Evolutionary conservation across 768 basidiomycete species (phyloP).

Genomic region (Trametes punicea): DNA sequence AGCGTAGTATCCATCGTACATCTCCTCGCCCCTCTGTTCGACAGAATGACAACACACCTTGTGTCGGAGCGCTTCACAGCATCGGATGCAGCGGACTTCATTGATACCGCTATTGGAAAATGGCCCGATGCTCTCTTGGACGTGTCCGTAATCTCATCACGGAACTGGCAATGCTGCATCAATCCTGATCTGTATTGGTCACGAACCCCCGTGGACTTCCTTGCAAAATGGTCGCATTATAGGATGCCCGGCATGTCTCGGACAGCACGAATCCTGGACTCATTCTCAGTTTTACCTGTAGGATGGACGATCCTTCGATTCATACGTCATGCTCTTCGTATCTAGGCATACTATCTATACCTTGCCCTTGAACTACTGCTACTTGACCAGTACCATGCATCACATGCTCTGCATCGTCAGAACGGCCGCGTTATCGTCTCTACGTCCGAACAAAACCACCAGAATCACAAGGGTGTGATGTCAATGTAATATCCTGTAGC

Average conservation of each 20-base stretch:
- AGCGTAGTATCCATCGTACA: not conserved
- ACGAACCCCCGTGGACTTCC: not conserved
- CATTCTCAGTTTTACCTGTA: not conserved
- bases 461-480: too few species aligned
- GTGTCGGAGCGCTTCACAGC: constrained; percentile 5
- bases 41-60: constrained; percentile 5
- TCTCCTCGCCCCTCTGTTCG: not conserved
- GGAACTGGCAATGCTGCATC: not conserved
- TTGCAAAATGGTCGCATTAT: not conserved
- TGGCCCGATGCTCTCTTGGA: not conserved
- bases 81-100: not conserved
- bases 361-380: too few species aligned
- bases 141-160: not conserved
- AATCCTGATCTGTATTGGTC: not conserved
- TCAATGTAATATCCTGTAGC: too few species aligned
- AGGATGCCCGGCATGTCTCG: not conserved
- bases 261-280: not conserved
- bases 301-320: not conserved
- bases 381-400: too few species aligned
- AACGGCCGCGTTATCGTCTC: too few species aligned
- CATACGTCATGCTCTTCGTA: not conserved
- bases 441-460: too few species aligned
- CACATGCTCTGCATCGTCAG: too few species aligned
- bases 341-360: not conserved
- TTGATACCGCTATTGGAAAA: not conserved